Base-by-base conservation (phyloP, 208 protist species). In the Leishmania turanica region DNA sequence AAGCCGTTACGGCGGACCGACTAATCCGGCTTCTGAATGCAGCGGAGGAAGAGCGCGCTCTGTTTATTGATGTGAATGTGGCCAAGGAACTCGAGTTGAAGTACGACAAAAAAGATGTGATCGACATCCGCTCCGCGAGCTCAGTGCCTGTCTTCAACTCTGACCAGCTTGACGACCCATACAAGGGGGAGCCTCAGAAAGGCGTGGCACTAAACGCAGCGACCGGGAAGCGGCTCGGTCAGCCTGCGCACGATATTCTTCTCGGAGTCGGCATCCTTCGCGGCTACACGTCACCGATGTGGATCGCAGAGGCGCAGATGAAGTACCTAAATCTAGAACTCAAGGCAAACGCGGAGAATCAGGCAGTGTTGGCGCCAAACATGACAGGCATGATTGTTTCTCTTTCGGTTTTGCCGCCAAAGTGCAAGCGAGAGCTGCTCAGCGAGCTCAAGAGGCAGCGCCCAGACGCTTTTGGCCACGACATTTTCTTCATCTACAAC, bases 201-300 rank as follows among this genome's bases (percentile, higher is more conserved):
- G 95, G 95, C 19, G 65, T 96, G 31, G 93, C 95, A 45, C 80
- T 97, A 17, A 93, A 95, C 84, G 91, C 92, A 19, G 84, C 93
- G 19, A 97, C 95, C 37, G 95, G 95, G 42, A 97, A 96, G 82
- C 90, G 95, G n/a, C 54, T 97, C 42, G 87, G 89, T 1, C 95
- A 97, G 73, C 95, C 95, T 3, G 92, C 93, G n/a, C 95, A 97
- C 80, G 95, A 97, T 75, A 90, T 97, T 68, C 80, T 97, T 71
- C 81, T 97, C 0, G 92, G 87, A 37, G 93, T 96, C 0, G 95
- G 95, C 51, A 95, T 97, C 24, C 79, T 97, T 83, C 88, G 93
- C 45, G 95, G 95, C 5, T 97, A 97, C 89, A 95, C 81, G 2
- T 97, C 95, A 17, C 95, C 95, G 24, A 95, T 96, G 87, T 97